phyloP scores from a whole-genome alignment of 345 rosid species.

The Corymbia maculata region DNA sequence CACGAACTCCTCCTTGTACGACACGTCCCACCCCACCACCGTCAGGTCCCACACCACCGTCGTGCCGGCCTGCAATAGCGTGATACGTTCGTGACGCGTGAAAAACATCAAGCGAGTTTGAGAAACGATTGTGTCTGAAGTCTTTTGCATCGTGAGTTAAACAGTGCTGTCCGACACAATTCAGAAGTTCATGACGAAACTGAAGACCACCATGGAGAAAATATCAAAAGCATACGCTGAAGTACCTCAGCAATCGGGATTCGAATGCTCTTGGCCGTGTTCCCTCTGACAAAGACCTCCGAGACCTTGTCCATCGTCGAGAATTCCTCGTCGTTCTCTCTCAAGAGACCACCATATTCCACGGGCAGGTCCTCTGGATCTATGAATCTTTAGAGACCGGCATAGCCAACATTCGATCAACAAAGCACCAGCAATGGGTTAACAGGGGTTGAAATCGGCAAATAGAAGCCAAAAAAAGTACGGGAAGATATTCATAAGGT shows the following conservation, averaged over 20 bases:
- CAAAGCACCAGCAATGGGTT: background rate
- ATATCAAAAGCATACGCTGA: background rate
- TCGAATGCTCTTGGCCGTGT: constrained; percentile 13
- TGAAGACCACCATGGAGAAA: background rate
- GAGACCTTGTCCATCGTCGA: constrained; percentile 16
- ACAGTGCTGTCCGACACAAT: background rate
- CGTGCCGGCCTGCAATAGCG: constrained; percentile 21
- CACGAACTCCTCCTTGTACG: constrained; percentile 45
- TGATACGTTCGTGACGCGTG: background rate
- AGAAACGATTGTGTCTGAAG: background rate
- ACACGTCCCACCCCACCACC: constrained; percentile 44
- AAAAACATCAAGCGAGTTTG: background rate
- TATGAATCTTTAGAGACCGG: constrained; percentile 18
- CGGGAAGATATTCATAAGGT: background rate
- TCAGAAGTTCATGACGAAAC: too few relatives aligned
- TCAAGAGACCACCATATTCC: constrained; percentile 49
- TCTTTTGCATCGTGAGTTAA: background rate
- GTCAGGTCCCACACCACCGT: constrained; percentile 41
- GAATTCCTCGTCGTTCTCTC: constrained; percentile 36
- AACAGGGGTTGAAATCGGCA: background rate
- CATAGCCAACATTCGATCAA: background rate
- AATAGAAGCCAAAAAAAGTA: background rate
- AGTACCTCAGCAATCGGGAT: constrained; percentile 38
- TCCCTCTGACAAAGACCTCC: constrained; percentile 16
- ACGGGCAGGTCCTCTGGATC: constrained; percentile 38